A percentile compares a stretch with the other conserved stretches of the same genome.
These are phyloP conservation scores for Nicotiana rustica DNA, from an alignment of 305 asterid species.

Conservation along the genomic window DNA sequence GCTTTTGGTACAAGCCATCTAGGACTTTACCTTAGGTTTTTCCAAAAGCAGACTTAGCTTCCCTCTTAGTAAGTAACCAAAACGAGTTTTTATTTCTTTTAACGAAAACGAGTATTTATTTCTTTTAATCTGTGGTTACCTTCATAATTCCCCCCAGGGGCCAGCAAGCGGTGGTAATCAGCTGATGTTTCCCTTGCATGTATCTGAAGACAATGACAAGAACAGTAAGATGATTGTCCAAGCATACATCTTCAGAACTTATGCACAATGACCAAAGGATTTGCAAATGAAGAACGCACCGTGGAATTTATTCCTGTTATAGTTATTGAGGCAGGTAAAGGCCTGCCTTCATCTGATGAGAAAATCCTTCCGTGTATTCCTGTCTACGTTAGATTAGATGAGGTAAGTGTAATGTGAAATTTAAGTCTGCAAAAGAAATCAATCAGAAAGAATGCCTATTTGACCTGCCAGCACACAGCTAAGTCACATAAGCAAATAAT, in stretches of 20 bases:
- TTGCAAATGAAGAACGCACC: slow-evolving; percentile 47
- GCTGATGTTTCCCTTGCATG: slow-evolving; percentile 63
- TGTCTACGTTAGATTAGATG: slow-evolving; percentile 54
- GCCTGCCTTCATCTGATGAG: slow-evolving; percentile 80
- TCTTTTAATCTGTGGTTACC: slow-evolving; percentile 50
- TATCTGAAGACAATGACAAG: slow-evolving; percentile 48
- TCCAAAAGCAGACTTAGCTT: not conserved
- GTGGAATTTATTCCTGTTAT: slow-evolving; percentile 80
- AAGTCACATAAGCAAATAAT: not conserved
- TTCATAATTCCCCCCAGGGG: slow-evolving; percentile 81
- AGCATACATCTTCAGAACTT: slow-evolving; percentile 5
- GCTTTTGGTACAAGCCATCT: not conserved
- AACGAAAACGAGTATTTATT: not conserved
- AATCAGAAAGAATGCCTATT: slow-evolving; percentile 15
- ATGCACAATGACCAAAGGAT: slow-evolving; percentile 2
- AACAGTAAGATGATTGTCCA: not conserved
- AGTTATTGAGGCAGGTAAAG: slow-evolving; percentile 78
- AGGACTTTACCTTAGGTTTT: not conserved
- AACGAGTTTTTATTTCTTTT: no score
- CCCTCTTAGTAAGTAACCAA: not conserved
- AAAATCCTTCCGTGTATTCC: slow-evolving; percentile 85
- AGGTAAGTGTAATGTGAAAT: slow-evolving; percentile 2
- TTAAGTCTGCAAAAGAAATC: not conserved
- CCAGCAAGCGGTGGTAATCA: slow-evolving; percentile 81
- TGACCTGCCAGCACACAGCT: slow-evolving; percentile 12